Percentiles rank a stretch among this genome's conserved stretches.
Evolutionary conservation across 2,329 filamentous ascomycete genomes (phyloP).

Genomic region (Fonsecaea nubica): DNA sequence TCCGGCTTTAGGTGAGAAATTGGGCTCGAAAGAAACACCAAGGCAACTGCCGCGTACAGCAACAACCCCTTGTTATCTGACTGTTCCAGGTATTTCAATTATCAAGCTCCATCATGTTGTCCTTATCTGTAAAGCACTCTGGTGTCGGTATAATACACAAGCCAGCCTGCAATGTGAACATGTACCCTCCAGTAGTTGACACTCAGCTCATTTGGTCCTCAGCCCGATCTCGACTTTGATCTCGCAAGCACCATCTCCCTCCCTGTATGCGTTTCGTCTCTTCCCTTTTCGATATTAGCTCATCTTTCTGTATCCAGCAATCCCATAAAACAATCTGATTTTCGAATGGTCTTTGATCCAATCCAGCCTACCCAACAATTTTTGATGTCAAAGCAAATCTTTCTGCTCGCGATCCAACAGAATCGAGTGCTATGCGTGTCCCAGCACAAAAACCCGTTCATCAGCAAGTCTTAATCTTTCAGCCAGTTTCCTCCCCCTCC

Average conservation of each 20-base stretch:
- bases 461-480: slow-evolving; percentile 5
- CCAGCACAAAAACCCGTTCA: slow-evolving; percentile 11
- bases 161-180: slow-evolving; percentile 2
- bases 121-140: slow-evolving; percentile 1
- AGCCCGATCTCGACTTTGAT: not conserved
- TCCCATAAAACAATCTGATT: slow-evolving; percentile 27
- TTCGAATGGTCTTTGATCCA: slow-evolving; percentile 15
- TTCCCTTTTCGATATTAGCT: slow-evolving; percentile 13
- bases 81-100: not conserved
- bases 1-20: not conserved
- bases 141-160: slow-evolving; percentile 16
- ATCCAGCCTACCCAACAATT: slow-evolving; percentile 14
- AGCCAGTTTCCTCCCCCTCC: not conserved
- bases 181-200: not conserved
- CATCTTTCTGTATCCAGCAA: slow-evolving; percentile 21
- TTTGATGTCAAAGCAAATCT: slow-evolving; percentile 11
- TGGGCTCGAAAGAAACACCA: not conserved
- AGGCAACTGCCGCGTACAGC: not conserved
- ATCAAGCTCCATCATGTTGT: slow-evolving; percentile 5
- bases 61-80: not conserved
- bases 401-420: not conserved
- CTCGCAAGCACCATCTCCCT: slow-evolving; percentile 6
- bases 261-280: not conserved
- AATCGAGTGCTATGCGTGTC: not conserved
- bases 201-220: not conserved